Percentiles rank a stretch among this genome's conserved stretches.
These are phyloP conservation scores for Ascoidea tarda DNA, from an alignment of 805 yeast genomes.

Conservation along the genomic window DNA sequence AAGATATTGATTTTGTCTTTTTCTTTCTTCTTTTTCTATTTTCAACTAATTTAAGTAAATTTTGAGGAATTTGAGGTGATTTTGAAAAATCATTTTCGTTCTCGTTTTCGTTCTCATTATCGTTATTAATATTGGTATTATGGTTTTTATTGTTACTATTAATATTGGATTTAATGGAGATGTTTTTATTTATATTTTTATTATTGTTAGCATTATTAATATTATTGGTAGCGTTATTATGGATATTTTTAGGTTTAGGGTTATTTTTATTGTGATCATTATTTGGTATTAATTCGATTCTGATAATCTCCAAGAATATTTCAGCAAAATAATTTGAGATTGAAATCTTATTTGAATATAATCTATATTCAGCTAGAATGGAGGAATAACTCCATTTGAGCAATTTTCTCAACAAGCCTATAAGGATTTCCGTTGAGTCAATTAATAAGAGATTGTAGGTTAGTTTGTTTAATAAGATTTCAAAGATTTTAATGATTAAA, in stretches of 20 bases:
- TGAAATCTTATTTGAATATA: slow-evolving; percentile 56
- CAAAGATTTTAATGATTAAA: slow-evolving; percentile 51
- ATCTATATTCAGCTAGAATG: slow-evolving; percentile 71
- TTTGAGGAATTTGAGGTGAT: slow-evolving; percentile 59
- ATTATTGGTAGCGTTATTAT: not conserved
- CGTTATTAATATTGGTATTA: slow-evolving; percentile 8
- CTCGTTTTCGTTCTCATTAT: not conserved
- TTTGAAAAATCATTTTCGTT: slow-evolving; percentile 29
- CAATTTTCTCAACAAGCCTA: slow-evolving; percentile 69
- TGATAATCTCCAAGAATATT: slow-evolving; percentile 63
- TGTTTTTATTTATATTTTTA: no score
- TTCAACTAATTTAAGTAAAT: slow-evolving; percentile 40
- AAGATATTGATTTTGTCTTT: slow-evolving; percentile 4
- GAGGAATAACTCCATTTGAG: slow-evolving; percentile 86
- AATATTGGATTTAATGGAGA: not conserved
- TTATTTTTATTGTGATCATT: slow-evolving; percentile 4
- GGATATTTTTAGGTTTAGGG: not conserved
- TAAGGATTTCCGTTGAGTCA: slow-evolving; percentile 66
- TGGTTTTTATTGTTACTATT: slow-evolving; percentile 4
- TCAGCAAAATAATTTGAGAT: slow-evolving; percentile 71
- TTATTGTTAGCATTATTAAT: not conserved
- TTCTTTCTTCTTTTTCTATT: slow-evolving; percentile 22
- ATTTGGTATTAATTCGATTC: slow-evolving; percentile 31
- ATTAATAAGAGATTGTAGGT: slow-evolving; percentile 60
- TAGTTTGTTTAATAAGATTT: slow-evolving; percentile 42